phyloP scores from a whole-genome alignment of 2,329 filamentous ascomycete species.

The Colletotrichum lini region DNA sequence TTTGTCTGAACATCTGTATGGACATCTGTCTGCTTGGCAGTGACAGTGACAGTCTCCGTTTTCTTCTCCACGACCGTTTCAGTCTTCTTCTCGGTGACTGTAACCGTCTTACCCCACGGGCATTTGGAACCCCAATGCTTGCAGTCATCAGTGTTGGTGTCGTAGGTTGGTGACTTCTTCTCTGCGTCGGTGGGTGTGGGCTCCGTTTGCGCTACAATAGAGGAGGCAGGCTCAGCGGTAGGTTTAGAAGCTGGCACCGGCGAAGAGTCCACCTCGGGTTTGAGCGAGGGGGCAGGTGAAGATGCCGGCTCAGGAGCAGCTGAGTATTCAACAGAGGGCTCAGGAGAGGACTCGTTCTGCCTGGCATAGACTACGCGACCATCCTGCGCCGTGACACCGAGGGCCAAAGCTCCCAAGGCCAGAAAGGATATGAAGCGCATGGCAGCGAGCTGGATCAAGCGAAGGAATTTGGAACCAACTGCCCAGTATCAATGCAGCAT shows the following conservation, averaged over 20 bases:
- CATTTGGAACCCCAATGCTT: conserved; percentile 37
- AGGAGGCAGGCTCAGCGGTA: background rate
- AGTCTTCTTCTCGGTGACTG: conserved; percentile 28
- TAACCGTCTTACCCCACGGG: conserved; percentile 34
- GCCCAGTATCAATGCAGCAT: conserved; percentile 18
- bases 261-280: background rate
- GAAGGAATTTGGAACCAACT: conserved; percentile 12
- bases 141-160: conserved; percentile 34
- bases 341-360: conserved; percentile 25
- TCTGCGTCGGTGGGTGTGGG: conserved; percentile 15
- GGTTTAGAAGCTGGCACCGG: conserved; percentile 2
- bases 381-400: conserved; percentile 24
- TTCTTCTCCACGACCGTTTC: conserved; percentile 2
- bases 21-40: conserved; percentile 42
- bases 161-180: conserved; percentile 22
- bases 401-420: conserved; percentile 28
- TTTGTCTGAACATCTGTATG: conserved; percentile 28
- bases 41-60: conserved; percentile 38
- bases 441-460: conserved; percentile 12
- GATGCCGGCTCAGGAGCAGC: conserved; percentile 3
- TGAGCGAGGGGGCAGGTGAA: background rate
- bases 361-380: conserved; percentile 15
- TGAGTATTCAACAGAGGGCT: conserved; percentile 1
- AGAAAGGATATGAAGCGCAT: conserved; percentile 33
- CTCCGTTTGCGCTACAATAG: conserved; percentile 12